Evolutionary conservation across 345 rosid species (phyloP).

Genomic region (Kandelia obovata): DNA sequence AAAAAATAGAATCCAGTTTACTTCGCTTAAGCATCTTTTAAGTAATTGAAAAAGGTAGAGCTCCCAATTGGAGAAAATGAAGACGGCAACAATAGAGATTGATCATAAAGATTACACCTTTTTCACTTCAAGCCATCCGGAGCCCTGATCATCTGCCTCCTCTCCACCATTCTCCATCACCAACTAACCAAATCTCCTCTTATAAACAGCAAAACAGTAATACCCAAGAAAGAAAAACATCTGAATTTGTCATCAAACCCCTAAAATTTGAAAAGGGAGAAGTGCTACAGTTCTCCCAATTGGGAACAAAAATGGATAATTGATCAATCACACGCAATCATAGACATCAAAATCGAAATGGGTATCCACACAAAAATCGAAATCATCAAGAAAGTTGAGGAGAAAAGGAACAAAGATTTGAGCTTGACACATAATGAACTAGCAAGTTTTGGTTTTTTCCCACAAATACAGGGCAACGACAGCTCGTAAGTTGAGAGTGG

Average conservation of each 20-base stretch:
- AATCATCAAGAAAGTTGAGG: neutral
- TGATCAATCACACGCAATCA: conserved; percentile 19
- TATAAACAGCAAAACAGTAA: neutral
- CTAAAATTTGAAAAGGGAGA: conserved; percentile 11
- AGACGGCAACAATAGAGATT: neutral
- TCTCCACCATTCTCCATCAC: conserved; percentile 48
- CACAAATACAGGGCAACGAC: conserved; percentile 9
- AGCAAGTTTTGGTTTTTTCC: neutral
- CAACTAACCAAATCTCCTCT: conserved; percentile 15
- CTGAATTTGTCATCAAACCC: conserved; percentile 13
- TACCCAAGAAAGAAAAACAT: neutral
- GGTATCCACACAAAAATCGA: conserved; percentile 1
- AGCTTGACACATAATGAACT: neutral
- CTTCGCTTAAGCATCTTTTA: neutral
- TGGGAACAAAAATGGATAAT: conserved; percentile 17
- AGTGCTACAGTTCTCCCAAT: conserved; percentile 4
- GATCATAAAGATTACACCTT: conserved; percentile 38
- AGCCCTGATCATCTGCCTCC: conserved; percentile 56
- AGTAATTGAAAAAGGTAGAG: neutral
- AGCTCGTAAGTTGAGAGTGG: conserved; percentile 3
- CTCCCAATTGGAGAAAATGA: conserved; percentile 6
- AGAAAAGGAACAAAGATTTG: neutral
- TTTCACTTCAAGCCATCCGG: conserved; percentile 69
- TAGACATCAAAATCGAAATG: conserved; percentile 21
- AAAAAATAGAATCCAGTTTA: too few species aligned